These are phyloP conservation scores for Lobosporangium transversale DNA, from an alignment of 192 early-diverging fungal species.

Conservation along the genomic window DNA sequence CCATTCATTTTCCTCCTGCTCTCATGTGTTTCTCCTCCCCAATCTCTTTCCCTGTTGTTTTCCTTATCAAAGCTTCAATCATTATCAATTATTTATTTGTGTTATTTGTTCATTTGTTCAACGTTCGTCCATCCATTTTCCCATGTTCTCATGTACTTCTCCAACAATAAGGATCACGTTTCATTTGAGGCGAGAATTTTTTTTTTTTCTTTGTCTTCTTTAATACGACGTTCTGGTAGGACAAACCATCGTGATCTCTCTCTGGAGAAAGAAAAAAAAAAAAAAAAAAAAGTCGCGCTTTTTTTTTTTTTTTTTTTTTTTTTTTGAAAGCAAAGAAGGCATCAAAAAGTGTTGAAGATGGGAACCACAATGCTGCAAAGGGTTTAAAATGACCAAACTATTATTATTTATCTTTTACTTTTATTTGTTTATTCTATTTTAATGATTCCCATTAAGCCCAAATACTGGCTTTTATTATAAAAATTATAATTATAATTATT, in stretches of 20 bases:
- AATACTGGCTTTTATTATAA: too few relatives aligned
- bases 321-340: not conserved
- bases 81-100: too few relatives aligned
- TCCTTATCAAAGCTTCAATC: too few relatives aligned
- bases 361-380: not conserved
- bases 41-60: not conserved
- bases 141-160: too few relatives aligned
- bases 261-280: not conserved
- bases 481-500: too few relatives aligned
- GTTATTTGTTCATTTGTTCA: too few relatives aligned
- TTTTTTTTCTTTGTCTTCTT: not conserved
- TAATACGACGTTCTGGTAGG: slow-evolving; percentile 2
- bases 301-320: not conserved
- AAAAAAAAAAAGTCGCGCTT: not conserved
- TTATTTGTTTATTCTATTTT: too few relatives aligned
- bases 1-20: not conserved
- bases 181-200: too few relatives aligned
- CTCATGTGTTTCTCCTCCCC: not conserved
- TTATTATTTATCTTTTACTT: too few relatives aligned
- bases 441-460: too few relatives aligned
- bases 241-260: not conserved
- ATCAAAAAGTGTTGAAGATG: not conserved
- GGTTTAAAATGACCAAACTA: too few relatives aligned
- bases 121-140: not conserved
- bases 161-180: too few relatives aligned